Evolutionary conservation across 352 stramenopile genomes (phyloP).

Genomic region (Globisporangium barbulae): DNA sequence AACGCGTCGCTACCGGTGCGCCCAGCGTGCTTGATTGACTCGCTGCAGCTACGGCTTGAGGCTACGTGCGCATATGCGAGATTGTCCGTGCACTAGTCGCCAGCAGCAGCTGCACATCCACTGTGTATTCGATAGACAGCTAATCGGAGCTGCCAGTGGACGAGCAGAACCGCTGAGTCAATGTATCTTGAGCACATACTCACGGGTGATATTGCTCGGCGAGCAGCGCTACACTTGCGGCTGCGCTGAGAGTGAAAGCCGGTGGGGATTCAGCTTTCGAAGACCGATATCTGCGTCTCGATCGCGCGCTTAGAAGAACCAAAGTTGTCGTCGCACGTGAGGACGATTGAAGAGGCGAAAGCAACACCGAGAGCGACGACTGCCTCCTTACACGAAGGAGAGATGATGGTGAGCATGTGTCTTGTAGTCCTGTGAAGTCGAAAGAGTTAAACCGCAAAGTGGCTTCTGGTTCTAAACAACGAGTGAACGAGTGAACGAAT

Average conservation of each 20-base stretch:
- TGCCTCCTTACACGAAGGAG: too few relatives aligned
- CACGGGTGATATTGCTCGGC: too few relatives aligned
- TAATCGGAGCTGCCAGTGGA: not conserved
- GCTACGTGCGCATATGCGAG: constrained; percentile 7
- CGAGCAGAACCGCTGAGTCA: not conserved
- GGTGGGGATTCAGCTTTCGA: not conserved
- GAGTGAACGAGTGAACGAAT: too few relatives aligned
- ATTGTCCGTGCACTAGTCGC: not conserved
- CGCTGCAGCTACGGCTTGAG: not conserved
- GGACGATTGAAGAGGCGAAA: not conserved
- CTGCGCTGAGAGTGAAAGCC: too few relatives aligned
- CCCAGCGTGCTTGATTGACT: not conserved
- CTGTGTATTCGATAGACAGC: not conserved
- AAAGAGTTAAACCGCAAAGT: too few relatives aligned
- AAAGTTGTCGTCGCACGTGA: not conserved
- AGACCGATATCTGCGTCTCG: not conserved
- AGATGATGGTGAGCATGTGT: too few relatives aligned
- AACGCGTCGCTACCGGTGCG: too few relatives aligned
- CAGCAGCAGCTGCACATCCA: not conserved
- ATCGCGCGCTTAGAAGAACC: not conserved
- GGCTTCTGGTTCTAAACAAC: too few relatives aligned
- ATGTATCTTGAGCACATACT: too few relatives aligned
- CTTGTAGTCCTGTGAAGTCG: too few relatives aligned
- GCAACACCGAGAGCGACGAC: constrained; percentile 1
- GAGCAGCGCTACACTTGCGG: too few relatives aligned